Percentiles rank a stretch among this genome's conserved stretches.
Evolutionary conservation across 2,329 filamentous ascomycete genomes (phyloP).

Genomic region (Orbilia brochopaga): DNA sequence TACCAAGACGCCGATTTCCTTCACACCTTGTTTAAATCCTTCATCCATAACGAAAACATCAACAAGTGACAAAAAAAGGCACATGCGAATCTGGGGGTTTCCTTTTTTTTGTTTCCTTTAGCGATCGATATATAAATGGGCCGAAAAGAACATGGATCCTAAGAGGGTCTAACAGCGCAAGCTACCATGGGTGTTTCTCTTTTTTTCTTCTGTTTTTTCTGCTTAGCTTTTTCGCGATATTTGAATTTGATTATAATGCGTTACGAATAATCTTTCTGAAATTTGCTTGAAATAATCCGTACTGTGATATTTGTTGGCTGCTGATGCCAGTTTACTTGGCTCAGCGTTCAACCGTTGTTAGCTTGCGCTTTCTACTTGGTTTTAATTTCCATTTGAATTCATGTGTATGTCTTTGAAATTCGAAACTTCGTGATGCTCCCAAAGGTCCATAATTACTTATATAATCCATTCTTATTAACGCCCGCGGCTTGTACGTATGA

Average conservation of each 20-base stretch:
- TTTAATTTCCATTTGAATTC: too few relatives aligned
- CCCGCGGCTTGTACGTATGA: too few relatives aligned
- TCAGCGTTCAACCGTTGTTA: too few relatives aligned
- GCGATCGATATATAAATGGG: constrained; percentile 34
- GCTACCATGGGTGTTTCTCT: constrained; percentile 48
- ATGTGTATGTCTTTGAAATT: too few relatives aligned
- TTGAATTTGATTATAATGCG: constrained; percentile 1
- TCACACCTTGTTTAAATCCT: neutral
- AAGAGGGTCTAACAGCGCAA: constrained; percentile 38
- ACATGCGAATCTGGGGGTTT: constrained; percentile 15
- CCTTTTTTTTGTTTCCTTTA: constrained; percentile 2
- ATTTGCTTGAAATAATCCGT: too few relatives aligned
- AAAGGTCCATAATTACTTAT: too few relatives aligned
- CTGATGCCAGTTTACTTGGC: too few relatives aligned
- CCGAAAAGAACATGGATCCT: constrained; percentile 32
- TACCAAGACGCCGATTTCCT: constrained; percentile 11
- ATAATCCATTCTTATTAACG: too few relatives aligned
- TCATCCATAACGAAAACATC: constrained; percentile 3
- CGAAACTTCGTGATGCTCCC: too few relatives aligned
- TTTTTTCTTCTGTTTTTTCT: constrained; percentile 2
- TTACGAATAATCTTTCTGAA: constrained; percentile 9
- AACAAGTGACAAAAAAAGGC: constrained; percentile 33
- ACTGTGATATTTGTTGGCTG: too few relatives aligned
- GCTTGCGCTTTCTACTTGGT: too few relatives aligned
- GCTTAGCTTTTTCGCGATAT: constrained; percentile 5